phyloP scores from a whole-genome alignment of 495 filamentous ascomycete genomes.

The Stereocaulon alpinum region DNA sequence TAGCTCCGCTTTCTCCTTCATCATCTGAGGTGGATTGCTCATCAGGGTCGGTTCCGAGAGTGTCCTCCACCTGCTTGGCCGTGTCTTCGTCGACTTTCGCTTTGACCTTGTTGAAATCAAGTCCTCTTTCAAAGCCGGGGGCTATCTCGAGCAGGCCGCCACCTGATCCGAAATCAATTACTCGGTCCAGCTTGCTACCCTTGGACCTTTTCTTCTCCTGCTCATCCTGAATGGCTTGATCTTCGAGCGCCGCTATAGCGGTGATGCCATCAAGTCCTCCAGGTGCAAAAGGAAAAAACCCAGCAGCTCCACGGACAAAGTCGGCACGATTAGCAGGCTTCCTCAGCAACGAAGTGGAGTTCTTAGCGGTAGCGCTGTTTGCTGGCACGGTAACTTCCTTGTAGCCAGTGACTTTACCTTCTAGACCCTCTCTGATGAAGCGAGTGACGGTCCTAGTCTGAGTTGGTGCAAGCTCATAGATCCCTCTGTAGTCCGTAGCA shows the following conservation, averaged over 20 bases:
- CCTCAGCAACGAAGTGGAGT: slow-evolving; percentile 80
- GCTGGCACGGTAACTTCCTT: slow-evolving; percentile 90
- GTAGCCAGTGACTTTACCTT: slow-evolving; percentile 89
- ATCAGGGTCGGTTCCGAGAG: slow-evolving; percentile 57
- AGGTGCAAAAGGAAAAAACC: slow-evolving; percentile 92
- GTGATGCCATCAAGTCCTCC: slow-evolving; percentile 86
- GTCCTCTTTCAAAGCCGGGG: slow-evolving; percentile 71
- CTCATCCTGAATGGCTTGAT: slow-evolving; percentile 41
- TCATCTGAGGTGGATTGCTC: slow-evolving; percentile 28
- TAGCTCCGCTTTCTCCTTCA: slow-evolving; percentile 19
- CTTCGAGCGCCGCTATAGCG: slow-evolving; percentile 64
- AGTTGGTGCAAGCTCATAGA: slow-evolving; percentile 80
- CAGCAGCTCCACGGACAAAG: slow-evolving; percentile 89
- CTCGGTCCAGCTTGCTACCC: slow-evolving; percentile 51
- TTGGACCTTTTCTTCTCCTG: slow-evolving; percentile 35
- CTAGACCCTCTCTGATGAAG: slow-evolving; percentile 83
- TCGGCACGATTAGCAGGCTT: slow-evolving; percentile 83
- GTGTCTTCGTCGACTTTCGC: slow-evolving; percentile 44
- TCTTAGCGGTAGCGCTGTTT: slow-evolving; percentile 84
- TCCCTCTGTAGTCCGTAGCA: slow-evolving; percentile 59
- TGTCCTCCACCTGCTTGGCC: slow-evolving; percentile 62
- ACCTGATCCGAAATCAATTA: slow-evolving; percentile 70
- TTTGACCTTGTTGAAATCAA: slow-evolving; percentile 59
- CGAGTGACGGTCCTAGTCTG: slow-evolving; percentile 88
- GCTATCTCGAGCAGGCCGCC: slow-evolving; percentile 72